A percentile compares a stretch with the other conserved stretches of the same genome.
These are phyloP conservation scores for Trichoderma breve DNA, from an alignment of 2,329 filamentous ascomycete species.

Conservation along the genomic window DNA sequence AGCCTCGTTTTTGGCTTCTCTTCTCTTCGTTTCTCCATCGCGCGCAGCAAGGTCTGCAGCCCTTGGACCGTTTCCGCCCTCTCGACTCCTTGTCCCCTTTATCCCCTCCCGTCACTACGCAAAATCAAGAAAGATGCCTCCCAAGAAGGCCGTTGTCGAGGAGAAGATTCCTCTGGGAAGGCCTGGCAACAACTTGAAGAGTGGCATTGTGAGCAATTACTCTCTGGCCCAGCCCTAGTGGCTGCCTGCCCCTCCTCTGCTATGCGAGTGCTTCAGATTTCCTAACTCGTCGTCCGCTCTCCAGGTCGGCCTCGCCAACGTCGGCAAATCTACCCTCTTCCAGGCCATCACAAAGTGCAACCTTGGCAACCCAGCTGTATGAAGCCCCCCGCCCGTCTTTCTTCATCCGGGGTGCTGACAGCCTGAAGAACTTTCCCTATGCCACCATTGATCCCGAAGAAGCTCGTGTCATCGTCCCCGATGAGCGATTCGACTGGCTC, in stretches of 20 bases:
- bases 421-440: slow-evolving; percentile 87
- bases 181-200: slow-evolving; percentile 97
- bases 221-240: slow-evolving; percentile 11
- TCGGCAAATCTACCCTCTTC: slow-evolving; percentile 99
- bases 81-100: slow-evolving; percentile 50
- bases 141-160: slow-evolving; percentile 88
- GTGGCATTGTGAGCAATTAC: slow-evolving; percentile 77
- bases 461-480: slow-evolving; percentile 93
- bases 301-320: slow-evolving; percentile 96
- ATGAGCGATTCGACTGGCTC: slow-evolving; percentile 94
- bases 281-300: slow-evolving; percentile 22
- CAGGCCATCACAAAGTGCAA: slow-evolving; percentile 98
- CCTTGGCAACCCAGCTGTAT: slow-evolving; percentile 92
- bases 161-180: slow-evolving; percentile 96
- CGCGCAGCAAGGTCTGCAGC: slow-evolving; percentile 68
- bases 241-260: not conserved
- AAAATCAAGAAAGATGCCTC: slow-evolving; percentile 79
- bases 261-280: slow-evolving; percentile 5
- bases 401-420: slow-evolving; percentile 42
- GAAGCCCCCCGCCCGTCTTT: slow-evolving; percentile 41
- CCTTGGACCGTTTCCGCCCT: slow-evolving; percentile 48
- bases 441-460: slow-evolving; percentile 99
- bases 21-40: slow-evolving; percentile 46
- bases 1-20: slow-evolving; percentile 53
- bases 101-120: slow-evolving; percentile 56